Evolutionary conservation across 345 rosid genomes (phyloP).

Genomic region (Rhodomyrtus tomentosa): DNA sequence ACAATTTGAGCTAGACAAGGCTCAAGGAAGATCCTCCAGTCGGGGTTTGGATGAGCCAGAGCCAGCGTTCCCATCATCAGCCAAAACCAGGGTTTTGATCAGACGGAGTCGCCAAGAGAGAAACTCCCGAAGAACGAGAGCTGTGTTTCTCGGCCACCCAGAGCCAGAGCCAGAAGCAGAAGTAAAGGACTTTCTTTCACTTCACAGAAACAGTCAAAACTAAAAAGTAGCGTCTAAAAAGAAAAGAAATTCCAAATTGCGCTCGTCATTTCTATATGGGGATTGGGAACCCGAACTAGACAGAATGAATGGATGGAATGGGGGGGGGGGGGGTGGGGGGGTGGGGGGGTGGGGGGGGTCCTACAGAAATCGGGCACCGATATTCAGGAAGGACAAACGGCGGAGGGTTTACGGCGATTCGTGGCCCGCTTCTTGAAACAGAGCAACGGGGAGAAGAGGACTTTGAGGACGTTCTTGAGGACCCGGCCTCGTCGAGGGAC

Average conservation of each 20-base stretch:
- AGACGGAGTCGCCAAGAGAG: not conserved
- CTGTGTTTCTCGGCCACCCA: not conserved
- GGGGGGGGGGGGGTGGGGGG: no score
- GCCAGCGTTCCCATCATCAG: not conserved
- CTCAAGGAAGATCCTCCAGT: not conserved
- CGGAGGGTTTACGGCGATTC: not conserved
- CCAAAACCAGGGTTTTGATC: not conserved
- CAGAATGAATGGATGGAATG: not conserved
- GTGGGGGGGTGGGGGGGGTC: no score
- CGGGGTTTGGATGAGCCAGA: not conserved
- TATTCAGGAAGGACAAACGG: not conserved
- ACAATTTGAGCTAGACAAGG: not conserved
- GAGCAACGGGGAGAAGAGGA: constrained; percentile 4
- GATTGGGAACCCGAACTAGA: not conserved
- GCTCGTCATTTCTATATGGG: not conserved
- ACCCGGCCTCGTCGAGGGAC: constrained; percentile 42
- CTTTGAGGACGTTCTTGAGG: constrained; percentile 16
- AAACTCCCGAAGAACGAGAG: not conserved
- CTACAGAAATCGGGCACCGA: not conserved
- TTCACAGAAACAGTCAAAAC: not conserved
- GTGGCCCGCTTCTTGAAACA: constrained; percentile 1
- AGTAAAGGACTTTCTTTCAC: not conserved
- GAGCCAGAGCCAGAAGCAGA: not conserved
- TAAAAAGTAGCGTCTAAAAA: not conserved
- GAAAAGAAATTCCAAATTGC: not conserved